These are phyloP conservation scores for Rhynchosporium secalis DNA, from an alignment of 2,329 filamentous ascomycete species.

Conservation along the genomic window DNA sequence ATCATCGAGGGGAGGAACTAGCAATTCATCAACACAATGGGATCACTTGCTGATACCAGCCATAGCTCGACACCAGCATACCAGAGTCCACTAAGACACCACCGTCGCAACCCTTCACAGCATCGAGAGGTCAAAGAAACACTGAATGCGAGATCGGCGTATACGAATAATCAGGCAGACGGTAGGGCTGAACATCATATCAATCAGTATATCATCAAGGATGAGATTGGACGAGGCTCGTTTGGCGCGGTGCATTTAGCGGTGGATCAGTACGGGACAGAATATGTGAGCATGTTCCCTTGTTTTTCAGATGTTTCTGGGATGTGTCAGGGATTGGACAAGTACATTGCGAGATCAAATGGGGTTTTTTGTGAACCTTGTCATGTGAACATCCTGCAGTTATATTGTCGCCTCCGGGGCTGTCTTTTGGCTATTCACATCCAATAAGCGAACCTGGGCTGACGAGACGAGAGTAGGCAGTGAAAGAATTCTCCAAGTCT, in stretches of 20 bases:
- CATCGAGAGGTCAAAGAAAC: slow-evolving; percentile 78
- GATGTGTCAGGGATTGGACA: neutral
- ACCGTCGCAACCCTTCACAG: slow-evolving; percentile 59
- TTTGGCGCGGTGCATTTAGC: slow-evolving; percentile 93
- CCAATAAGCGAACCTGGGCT: slow-evolving; percentile 14
- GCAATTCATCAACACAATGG: neutral
- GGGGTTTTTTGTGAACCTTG: no score
- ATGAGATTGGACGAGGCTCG: slow-evolving; percentile 95
- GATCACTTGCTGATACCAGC: slow-evolving; percentile 24
- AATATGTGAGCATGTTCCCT: slow-evolving; percentile 70
- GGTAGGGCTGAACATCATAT: slow-evolving; percentile 80
- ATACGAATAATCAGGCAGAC: slow-evolving; percentile 80
- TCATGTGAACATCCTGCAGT: neutral
- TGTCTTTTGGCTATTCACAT: neutral
- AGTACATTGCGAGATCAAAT: neutral
- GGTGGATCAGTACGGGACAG: slow-evolving; percentile 82
- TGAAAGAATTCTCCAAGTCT: slow-evolving; percentile 97
- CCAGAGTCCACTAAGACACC: slow-evolving; percentile 64
- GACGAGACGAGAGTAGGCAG: slow-evolving; percentile 58
- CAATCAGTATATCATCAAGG: slow-evolving; percentile 91
- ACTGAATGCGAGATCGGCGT: slow-evolving; percentile 83
- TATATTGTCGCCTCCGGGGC: neutral
- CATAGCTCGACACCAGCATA: slow-evolving; percentile 49
- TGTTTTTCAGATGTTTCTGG: neutral
- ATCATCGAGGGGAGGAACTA: neutral